A percentile compares a stretch with the other conserved stretches of the same genome.
Conservation (phyloP, 2,329 filamentous ascomycete species). For the Penicillium crustosum region DNA sequence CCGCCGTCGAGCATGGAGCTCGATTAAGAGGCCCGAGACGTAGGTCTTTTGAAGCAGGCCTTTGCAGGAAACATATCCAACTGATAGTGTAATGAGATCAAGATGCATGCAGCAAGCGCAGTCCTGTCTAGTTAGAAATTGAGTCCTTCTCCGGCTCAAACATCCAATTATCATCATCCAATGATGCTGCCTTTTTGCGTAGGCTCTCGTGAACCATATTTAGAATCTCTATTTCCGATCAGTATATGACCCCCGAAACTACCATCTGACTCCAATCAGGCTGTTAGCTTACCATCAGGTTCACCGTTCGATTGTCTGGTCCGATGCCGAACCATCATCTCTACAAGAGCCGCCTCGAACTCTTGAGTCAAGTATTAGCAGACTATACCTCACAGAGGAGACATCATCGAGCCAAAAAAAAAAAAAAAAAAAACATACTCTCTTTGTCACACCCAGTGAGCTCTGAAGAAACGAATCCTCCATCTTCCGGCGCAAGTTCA, state of each 20-base stretch:
- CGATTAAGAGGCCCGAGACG: slow-evolving; percentile 33
- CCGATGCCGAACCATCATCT: slow-evolving; percentile 43
- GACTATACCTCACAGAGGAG: not conserved
- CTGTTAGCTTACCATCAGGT: slow-evolving; percentile 58
- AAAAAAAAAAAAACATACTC: slow-evolving; percentile 37
- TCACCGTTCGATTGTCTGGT: slow-evolving; percentile 58
- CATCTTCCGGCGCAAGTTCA: slow-evolving; percentile 52
- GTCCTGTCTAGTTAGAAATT: slow-evolving; percentile 20
- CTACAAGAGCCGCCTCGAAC: slow-evolving; percentile 48
- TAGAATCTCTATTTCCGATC: slow-evolving; percentile 58
- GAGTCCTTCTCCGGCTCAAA: slow-evolving; percentile 68
- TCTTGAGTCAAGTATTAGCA: slow-evolving; percentile 30
- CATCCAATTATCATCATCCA: slow-evolving; percentile 89
- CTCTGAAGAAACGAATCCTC: slow-evolving; percentile 53
- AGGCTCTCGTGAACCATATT: slow-evolving; percentile 69
- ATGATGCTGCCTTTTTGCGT: slow-evolving; percentile 67
- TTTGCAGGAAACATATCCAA: slow-evolving; percentile 12
- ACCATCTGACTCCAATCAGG: not conserved
- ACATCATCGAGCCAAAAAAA: slow-evolving; percentile 11
- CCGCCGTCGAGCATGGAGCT: slow-evolving; percentile 47
- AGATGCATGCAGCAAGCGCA: slow-evolving; percentile 13
- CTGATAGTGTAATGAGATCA: slow-evolving; percentile 20
- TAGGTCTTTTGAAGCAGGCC: not conserved
- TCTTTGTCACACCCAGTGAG: slow-evolving; percentile 40
- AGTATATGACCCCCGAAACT: slow-evolving; percentile 6